Evolutionary conservation across 176 grass and related monocot species (phyloP), one percentile per base, ranked within the genome.

Genomic region (Hyparrhenia diplandra): DNA sequence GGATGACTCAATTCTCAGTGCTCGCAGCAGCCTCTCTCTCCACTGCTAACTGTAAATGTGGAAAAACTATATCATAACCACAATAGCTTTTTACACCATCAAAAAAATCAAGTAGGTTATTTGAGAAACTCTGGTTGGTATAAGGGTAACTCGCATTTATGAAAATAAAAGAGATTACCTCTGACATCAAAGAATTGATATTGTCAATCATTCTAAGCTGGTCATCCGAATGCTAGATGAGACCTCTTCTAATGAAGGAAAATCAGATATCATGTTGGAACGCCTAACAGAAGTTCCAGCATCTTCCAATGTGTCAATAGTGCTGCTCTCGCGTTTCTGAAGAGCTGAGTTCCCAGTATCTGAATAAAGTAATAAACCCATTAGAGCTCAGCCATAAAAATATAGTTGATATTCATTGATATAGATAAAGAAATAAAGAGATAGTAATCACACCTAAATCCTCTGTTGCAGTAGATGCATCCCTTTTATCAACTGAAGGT

Each of bases 1-100:
- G 54, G 93, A 94, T 64, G 93, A 99, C 62, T 96, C 93, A 5
- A 99, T 96, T 91, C 87, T 99, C 70, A 99, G 43, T 71, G 87
- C 97, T 57, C 74, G 87, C 73, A 93, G 75, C 78, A 99, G 70
- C 85, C 34, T 94, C 97, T 90, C 93, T 96, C 87, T 99, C 97
- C 87, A 99, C 91, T 66, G 93, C 85, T 74, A 99, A 87, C 97
- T 99, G 92, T 57, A 89, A 71, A 86, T 78, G 60, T 14, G 49
- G 77, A 69, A 63, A 58, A 36, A 57, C 29, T 7, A 1, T 64
- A 42, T 25, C 37, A 77, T 67, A 83, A 88, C 27, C 47, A 60
- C 13, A 25, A 57, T 57, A 64, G 39, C 8, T n/a, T 54, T 81
- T 71, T 41, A 64, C 42, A 63, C 34, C n/a, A n/a, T n/a, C n/a